Percentiles rank a stretch among this genome's conserved stretches.
These are phyloP conservation scores for Raphanus hybrid DNA, from an alignment of 441 rosid genomes.

Conservation along the genomic window DNA sequence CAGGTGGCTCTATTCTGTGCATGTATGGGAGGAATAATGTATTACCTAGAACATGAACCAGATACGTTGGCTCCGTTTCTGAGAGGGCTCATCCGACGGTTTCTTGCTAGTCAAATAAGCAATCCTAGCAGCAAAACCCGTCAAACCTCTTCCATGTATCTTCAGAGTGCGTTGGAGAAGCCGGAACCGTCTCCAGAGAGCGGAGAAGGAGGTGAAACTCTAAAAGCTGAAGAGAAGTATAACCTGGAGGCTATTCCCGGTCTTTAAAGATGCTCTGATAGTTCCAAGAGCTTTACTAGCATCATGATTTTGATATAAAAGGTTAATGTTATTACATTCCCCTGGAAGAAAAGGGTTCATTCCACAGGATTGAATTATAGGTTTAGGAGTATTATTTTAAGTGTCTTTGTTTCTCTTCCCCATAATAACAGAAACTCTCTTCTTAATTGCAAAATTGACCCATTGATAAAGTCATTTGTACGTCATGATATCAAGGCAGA, in stretches of 20 bases:
- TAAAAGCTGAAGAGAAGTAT: conserved; percentile 65
- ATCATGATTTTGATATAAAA: conserved; percentile 31
- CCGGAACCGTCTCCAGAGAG: conserved; percentile 56
- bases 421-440: conserved; percentile 18
- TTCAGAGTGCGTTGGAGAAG: conserved; percentile 61
- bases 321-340: conserved; percentile 18
- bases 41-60: conserved; percentile 91
- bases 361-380: conserved; percentile 26
- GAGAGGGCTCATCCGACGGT: conserved; percentile 86
- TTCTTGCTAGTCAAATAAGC: conserved; percentile 95
- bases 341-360: conserved; percentile 18
- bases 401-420: conserved; percentile 17
- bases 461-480: no score
- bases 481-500: no score
- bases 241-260: conserved; percentile 95
- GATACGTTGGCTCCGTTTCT: conserved; percentile 96
- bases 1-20: conserved; percentile 96
- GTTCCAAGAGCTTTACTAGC: conserved; percentile 20
- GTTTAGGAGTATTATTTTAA: conserved; percentile 13
- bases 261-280: conserved; percentile 41
- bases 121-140: conserved; percentile 65
- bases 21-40: conserved; percentile 99
- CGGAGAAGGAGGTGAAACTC: conserved; percentile 52
- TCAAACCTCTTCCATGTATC: conserved; percentile 66
- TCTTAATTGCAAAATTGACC: conserved; percentile 18